phyloP scores from a whole-genome alignment of 176 grass and related monocot genomes.

The Microstegium vimineum region DNA sequence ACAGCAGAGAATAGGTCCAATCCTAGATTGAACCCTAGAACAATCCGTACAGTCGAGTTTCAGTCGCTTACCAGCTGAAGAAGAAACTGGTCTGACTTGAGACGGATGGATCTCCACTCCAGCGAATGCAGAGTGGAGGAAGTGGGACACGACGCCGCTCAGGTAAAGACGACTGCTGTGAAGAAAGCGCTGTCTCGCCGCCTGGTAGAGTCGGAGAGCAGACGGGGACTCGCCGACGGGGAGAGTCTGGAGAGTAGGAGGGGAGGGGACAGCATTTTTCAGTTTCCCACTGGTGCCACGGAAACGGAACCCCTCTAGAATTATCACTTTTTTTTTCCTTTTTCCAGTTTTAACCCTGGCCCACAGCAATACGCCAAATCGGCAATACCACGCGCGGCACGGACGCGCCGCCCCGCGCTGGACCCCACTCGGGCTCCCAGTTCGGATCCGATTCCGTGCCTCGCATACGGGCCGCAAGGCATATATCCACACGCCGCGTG shows the following conservation, averaged over 20 bases:
- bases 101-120: neutral
- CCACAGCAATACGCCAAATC: neutral
- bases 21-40: neutral
- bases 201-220: neutral
- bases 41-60: neutral
- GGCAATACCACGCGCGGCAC: neutral
- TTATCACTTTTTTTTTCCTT: too few relatives aligned
- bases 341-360: neutral
- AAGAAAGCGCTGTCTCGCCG: neutral
- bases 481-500: too few relatives aligned
- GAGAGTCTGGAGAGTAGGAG: neutral
- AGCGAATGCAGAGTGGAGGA: neutral
- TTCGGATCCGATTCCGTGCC: neutral
- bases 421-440: neutral
- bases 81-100: neutral
- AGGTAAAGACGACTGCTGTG: neutral
- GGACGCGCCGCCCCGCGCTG: too few relatives aligned
- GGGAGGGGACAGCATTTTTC: neutral
- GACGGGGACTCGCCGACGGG: neutral
- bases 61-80: neutral
- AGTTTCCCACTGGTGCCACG: neutral
- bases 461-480: too few relatives aligned
- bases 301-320: too few relatives aligned
- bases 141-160: neutral
- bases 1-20: neutral